phyloP scores from a whole-genome alignment of 176 grass and related monocot species.

The Eremochloa ophiuroides region DNA sequence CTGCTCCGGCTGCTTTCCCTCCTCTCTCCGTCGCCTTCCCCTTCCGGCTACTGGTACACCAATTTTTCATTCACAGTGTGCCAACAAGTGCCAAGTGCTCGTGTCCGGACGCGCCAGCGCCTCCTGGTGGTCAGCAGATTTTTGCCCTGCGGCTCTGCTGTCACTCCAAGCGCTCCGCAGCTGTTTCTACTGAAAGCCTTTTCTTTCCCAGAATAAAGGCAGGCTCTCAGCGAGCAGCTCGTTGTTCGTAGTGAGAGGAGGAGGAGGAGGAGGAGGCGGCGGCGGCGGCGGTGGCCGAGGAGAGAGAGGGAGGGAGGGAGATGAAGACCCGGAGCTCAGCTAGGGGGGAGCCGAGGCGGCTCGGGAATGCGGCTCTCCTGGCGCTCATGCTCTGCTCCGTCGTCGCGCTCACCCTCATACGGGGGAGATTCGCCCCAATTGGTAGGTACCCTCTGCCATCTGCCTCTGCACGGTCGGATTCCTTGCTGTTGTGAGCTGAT shows the following conservation, averaged over 20 bases:
- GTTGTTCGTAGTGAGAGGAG: background rate
- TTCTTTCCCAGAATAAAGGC: background rate
- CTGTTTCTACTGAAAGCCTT: background rate
- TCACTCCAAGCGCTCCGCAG: background rate
- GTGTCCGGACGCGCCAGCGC: background rate
- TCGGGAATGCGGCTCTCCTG: constrained; percentile 48
- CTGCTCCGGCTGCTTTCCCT: background rate
- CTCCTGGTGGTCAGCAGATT: constrained; percentile 5
- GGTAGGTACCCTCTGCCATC: background rate
- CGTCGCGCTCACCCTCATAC: constrained; percentile 53
- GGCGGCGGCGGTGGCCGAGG: background rate
- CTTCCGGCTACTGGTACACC: background rate
- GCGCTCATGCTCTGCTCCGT: constrained; percentile 55
- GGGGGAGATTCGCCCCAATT: constrained; percentile 44
- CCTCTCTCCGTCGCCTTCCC: background rate
- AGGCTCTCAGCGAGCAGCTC: background rate
- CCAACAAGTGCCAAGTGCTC: background rate
- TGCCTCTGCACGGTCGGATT: background rate
- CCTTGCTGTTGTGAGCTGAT: background rate
- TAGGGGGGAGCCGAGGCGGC: constrained; percentile 32
- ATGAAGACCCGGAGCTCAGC: constrained; percentile 57
- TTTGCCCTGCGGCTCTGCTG: background rate
- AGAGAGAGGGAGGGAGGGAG: background rate
- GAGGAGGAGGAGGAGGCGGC: no score
- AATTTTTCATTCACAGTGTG: no score